These are phyloP conservation scores for Russula brevipes DNA, from an alignment of 768 basidiomycete species.

Conservation along the genomic window DNA sequence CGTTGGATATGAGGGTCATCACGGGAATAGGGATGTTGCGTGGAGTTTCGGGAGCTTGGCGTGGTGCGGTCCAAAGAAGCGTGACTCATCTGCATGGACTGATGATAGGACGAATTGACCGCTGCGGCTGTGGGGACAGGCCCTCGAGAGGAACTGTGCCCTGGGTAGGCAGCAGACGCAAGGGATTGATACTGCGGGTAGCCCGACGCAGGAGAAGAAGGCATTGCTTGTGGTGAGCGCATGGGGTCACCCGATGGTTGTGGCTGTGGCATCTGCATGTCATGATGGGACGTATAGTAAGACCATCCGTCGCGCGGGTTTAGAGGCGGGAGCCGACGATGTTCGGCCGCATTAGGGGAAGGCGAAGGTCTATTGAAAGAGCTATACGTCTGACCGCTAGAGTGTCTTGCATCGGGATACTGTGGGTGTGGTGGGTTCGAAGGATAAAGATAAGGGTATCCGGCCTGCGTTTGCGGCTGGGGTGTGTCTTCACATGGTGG, in stretches of 20 bases:
- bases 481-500: constrained; percentile 4
- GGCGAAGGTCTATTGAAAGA: constrained; percentile 18
- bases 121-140: constrained; percentile 17
- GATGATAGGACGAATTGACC: constrained; percentile 22
- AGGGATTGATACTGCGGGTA: constrained; percentile 10
- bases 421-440: background rate
- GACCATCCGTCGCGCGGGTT: background rate
- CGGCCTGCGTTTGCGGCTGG: constrained; percentile 9
- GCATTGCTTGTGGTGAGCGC: constrained; percentile 20
- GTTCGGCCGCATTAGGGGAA: background rate
- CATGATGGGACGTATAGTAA: constrained; percentile 3
- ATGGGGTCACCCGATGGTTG: constrained; percentile 1
- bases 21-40: constrained; percentile 50
- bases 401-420: constrained; percentile 11
- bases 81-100: constrained; percentile 30
- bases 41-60: constrained; percentile 31
- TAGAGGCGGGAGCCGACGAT: constrained; percentile 14
- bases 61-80: constrained; percentile 31
- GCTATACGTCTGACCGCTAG: background rate
- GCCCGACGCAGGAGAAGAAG: constrained; percentile 10
- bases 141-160: constrained; percentile 26
- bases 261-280: constrained; percentile 6
- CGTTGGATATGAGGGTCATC: constrained; percentile 29
- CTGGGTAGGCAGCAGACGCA: background rate
- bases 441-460: constrained; percentile 2